A percentile compares a stretch with the other conserved stretches of the same genome.
Conservation (phyloP, 2,329 filamentous ascomycete genomes). For the Monilinia vaccinii-corymbosi region DNA sequence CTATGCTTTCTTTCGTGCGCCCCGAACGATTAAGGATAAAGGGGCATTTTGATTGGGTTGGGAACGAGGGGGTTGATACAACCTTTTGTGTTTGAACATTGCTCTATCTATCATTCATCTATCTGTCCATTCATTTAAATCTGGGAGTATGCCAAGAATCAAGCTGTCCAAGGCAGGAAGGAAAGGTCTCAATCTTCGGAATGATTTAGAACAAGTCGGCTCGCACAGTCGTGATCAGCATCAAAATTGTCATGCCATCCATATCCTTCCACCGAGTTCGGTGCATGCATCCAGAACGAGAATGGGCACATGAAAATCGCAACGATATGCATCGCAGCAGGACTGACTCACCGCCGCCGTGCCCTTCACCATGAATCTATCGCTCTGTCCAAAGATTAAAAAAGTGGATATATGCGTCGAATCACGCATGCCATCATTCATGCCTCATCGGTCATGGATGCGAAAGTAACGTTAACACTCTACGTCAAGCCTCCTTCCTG, state of each 20-base stretch:
- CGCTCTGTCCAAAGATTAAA: neutral
- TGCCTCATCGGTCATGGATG: neutral
- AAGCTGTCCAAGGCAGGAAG: neutral
- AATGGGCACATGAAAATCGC: neutral
- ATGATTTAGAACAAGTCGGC: neutral
- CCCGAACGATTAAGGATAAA: neutral
- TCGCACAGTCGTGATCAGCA: neutral
- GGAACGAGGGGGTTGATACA: too few relatives aligned
- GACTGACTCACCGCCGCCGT: neutral
- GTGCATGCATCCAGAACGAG: neutral
- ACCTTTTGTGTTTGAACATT: too few relatives aligned
- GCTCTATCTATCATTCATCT: neutral
- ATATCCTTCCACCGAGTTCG: neutral
- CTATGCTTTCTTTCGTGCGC: neutral
- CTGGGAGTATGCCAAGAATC: neutral
- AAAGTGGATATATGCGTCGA: neutral
- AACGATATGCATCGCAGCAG: neutral
- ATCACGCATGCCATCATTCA: neutral
- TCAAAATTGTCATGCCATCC: neutral
- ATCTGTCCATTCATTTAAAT: neutral
- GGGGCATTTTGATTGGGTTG: neutral
- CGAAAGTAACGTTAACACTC: constrained; percentile 8
- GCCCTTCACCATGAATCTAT: neutral
- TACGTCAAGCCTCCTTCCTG: neutral
- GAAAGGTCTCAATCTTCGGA: neutral